Base-by-base conservation (phyloP, 179 eudicot species). In the Sideroxylon spinosum region DNA sequence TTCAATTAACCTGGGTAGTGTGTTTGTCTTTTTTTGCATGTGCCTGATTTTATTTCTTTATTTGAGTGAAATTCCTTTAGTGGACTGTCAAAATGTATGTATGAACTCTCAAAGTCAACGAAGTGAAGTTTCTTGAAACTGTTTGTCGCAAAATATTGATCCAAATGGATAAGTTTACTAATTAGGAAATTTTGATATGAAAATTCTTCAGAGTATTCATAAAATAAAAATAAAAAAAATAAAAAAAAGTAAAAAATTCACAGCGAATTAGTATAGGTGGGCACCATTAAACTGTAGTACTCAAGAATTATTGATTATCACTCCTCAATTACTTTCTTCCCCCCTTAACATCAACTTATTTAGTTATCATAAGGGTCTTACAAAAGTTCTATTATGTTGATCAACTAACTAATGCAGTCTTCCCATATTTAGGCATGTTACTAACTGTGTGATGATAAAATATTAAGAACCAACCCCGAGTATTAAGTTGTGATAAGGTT, bases 41-140 rank as follows among this genome's bases (percentile, higher is more conserved):
- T 49, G 29, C 9, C 3, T 22, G 26, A 70, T 32, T 49, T 37
- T 70, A 11, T 11, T 17, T 70, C 37, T 66, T 6, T 49, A 48
- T 70, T 11, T 70, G 16, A 70, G 57, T 68, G 52, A 37, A 68
- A 37, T 44, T 68, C 72, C 53, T 66, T 9, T 37, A 44, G 44
- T 68, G 25, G 49, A 29, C 7, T 29, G 70, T 32, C 32, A 48
- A 66, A 66, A 26, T 63, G 68, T 32, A 29, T 63, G 68, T 22
- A 25, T 63, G 37, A 67, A 29, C 71, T 17, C 22, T 32, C 4
- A 6, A 37, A 37, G 44, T 37, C 44, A 37, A 37, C 46, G 4
- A 67, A 65, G 49, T 16, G 16, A 5, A 13, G 9, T 29, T 29
- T 29, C 12, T 26, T 26, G 68, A 65, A 65, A 44, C 7, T 10